Conservation (phyloP, 306 rosid genomes). For the Vigna unguiculata region DNA sequence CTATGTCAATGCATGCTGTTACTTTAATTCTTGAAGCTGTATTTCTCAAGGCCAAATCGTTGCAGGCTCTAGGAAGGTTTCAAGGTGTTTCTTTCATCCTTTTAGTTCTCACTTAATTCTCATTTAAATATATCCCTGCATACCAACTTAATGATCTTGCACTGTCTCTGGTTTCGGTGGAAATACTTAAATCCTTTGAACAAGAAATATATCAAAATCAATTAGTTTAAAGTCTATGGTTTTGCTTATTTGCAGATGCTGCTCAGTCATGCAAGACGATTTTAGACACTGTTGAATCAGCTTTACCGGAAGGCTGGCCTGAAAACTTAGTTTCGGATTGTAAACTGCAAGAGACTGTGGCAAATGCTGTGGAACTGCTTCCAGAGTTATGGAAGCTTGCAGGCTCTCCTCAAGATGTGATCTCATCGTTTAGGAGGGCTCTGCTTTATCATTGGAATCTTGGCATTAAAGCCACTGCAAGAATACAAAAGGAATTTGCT, state of each 20-base stretch:
- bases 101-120: constrained; percentile 1
- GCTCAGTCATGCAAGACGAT: constrained; percentile 83
- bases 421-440: constrained; percentile 74
- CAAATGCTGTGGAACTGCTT: constrained; percentile 76
- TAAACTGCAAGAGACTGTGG: constrained; percentile 75
- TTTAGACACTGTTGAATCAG: constrained; percentile 82
- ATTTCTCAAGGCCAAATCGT: constrained; percentile 82
- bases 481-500: constrained; percentile 80
- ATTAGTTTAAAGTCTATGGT: background rate
- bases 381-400: constrained; percentile 88
- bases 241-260: constrained; percentile 68
- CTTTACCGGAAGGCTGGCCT: constrained; percentile 86
- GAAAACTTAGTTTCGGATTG: constrained; percentile 66
- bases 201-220: background rate
- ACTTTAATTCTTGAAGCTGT: constrained; percentile 93
- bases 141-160: constrained; percentile 27
- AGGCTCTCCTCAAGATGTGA: constrained; percentile 71
- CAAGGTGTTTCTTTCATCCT: constrained; percentile 62
- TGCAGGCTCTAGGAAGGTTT: constrained; percentile 80
- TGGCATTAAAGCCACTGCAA: constrained; percentile 62
- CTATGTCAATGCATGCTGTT: constrained; percentile 90
- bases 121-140: background rate
- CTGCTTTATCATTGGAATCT: constrained; percentile 84
- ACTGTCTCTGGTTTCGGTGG: background rate
- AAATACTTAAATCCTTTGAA: constrained; percentile 19